These are phyloP conservation scores for Eragrostis nindensis DNA, from an alignment of 176 grass and related monocot species.

Conservation along the genomic window DNA sequence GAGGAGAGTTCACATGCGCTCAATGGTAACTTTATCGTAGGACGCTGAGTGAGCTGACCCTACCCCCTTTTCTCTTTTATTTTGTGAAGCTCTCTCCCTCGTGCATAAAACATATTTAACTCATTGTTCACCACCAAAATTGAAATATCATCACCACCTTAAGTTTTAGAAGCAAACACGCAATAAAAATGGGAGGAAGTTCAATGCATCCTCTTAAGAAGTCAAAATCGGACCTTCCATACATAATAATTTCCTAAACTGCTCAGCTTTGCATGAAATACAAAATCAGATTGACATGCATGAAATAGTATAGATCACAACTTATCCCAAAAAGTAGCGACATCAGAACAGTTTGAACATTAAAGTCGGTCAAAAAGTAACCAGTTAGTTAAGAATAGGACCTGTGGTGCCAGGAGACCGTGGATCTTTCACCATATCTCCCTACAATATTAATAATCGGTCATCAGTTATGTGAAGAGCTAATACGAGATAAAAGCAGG, in stretches of 20 bases:
- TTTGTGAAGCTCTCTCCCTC: no score
- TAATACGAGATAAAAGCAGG: constrained; percentile 13
- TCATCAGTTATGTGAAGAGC: constrained; percentile 22
- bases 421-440: constrained; percentile 71
- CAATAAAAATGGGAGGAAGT: no score
- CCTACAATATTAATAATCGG: constrained; percentile 55
- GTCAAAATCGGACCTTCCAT: background rate
- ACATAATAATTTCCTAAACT: background rate
- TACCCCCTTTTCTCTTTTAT: no score
- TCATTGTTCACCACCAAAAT: no score
- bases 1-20: no score
- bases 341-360: no score
- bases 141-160: no score
- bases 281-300: background rate
- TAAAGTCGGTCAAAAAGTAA: constrained; percentile 20
- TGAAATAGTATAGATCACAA: constrained; percentile 28
- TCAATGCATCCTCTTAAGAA: background rate
- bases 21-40: no score
- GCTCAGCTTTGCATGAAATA: background rate
- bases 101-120: no score
- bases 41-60: no score
- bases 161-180: no score
- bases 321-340: background rate
- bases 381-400: constrained; percentile 41
- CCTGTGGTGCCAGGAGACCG: constrained; percentile 75